Conservation (phyloP, 2,329 filamentous ascomycete species). For the Aspergillus ruber region DNA sequence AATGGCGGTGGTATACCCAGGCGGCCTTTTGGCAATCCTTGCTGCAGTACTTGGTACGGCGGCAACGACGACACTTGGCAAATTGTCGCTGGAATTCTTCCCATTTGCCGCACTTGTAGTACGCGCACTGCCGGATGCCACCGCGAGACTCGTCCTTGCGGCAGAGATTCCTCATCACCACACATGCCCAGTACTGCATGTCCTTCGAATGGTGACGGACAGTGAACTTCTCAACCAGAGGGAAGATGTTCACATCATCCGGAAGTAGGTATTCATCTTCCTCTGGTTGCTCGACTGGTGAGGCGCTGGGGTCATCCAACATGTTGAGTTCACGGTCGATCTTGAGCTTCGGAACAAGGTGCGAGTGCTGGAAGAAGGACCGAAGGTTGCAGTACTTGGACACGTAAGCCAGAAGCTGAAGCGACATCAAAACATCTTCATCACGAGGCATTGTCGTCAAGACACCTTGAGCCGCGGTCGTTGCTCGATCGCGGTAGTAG, state of each 20-base stretch:
- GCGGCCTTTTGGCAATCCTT: slow-evolving; percentile 99
- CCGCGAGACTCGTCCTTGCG: slow-evolving; percentile 93
- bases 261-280: slow-evolving; percentile 84
- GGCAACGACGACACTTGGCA: slow-evolving; percentile 92
- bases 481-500: slow-evolving; percentile 70
- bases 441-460: slow-evolving; percentile 90
- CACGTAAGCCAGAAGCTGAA: slow-evolving; percentile 93
- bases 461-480: slow-evolving; percentile 62
- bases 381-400: slow-evolving; percentile 97
- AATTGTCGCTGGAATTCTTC: slow-evolving; percentile 95
- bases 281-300: slow-evolving; percentile 38
- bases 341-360: slow-evolving; percentile 84
- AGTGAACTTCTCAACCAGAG: slow-evolving; percentile 95
- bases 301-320: slow-evolving; percentile 59
- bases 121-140: slow-evolving; percentile 93
- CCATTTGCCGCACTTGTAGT: slow-evolving; percentile 98
- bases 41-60: slow-evolving; percentile 97
- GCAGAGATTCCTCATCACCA: slow-evolving; percentile 97
- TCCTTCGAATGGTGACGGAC: slow-evolving; percentile 90
- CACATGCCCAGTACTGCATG: slow-evolving; percentile 99
- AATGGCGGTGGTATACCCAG: slow-evolving; percentile 96
- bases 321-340: slow-evolving; percentile 78
- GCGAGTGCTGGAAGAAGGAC: slow-evolving; percentile 90
- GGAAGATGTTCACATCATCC: slow-evolving; percentile 97
- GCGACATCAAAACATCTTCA: slow-evolving; percentile 95